Base-by-base conservation (phyloP, 148 eudicot species). In the Fallopia convolvulus region DNA sequence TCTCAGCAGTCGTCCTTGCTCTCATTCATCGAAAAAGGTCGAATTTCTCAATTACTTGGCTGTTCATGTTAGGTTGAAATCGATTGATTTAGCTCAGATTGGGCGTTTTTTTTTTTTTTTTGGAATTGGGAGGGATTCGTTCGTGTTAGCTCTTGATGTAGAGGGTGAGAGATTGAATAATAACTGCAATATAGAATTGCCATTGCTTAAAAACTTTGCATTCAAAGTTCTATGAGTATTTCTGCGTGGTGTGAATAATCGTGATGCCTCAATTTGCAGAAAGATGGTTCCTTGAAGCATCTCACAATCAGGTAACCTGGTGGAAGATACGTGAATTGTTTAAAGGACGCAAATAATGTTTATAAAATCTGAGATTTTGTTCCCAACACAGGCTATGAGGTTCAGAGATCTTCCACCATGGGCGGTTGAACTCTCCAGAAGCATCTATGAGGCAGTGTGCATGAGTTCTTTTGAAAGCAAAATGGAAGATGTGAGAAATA, bases 361-460 rank as follows among this genome's bases (percentile, higher is more conserved):
- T 73, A 4, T 21, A 44, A 42, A 56, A 52, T 13, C 30, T 26
- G 26, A 55, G 3, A 3, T 26, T 39, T 63, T 72, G 8, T 56
- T 56, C 70, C 55, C 68, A 46, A 68, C 75, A 83, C 88, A 92
- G 92, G 97, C 97, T 81, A 92, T 92, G 93, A 86, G 92, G 82
- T 92, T 92, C 80, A 93, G 97, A 55, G 89, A 90, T 83, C 93
- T 92, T 65, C 97, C 97, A 3, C 70, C 21, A 60, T 92, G 97
- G 94, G 97, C 94, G 79, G 79, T 83, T 75, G 87, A 89, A 56
- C 92, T 92, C 65, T 87, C 92, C 18, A 80, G 82, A 39, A 65
- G 49, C 21, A 80, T 92, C 61, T 85, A 81, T 23, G 89, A 90
- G 81, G 80, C 80, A 47, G 76, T 87, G 61, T 84, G 79, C 83